phyloP scores from a whole-genome alignment of 495 filamentous ascomycete species.

The Neurospora sp. region DNA sequence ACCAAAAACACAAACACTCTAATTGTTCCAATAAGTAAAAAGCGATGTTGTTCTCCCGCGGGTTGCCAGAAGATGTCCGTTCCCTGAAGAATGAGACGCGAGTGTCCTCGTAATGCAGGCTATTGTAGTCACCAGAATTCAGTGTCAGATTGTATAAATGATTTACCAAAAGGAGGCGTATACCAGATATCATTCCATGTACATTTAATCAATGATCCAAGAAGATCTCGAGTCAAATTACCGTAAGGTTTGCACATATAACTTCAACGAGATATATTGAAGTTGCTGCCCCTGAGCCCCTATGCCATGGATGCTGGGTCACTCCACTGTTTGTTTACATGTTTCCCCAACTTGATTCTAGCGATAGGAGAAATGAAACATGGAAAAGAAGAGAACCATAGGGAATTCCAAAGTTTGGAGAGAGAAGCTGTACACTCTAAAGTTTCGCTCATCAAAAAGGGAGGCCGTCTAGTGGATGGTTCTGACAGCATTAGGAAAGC shows the following conservation, averaged over 20 bases:
- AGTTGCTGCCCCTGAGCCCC: neutral
- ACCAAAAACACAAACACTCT: neutral
- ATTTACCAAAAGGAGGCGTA: neutral
- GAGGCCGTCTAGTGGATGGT: neutral
- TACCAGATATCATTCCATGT: neutral
- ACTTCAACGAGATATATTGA: neutral
- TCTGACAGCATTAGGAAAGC: neutral
- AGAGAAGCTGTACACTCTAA: neutral
- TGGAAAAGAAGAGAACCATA: neutral
- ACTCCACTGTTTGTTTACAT: neutral
- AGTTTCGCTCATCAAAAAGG: neutral
- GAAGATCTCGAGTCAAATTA: neutral
- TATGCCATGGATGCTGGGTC: neutral
- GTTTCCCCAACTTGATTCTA: neutral
- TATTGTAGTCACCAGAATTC: neutral
- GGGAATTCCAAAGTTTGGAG: neutral
- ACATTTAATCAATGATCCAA: neutral
- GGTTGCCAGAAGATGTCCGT: neutral
- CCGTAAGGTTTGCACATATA: neutral
- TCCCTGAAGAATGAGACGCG: neutral
- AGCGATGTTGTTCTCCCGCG: neutral
- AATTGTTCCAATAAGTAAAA: neutral
- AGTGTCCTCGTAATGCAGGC: neutral
- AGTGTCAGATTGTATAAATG: neutral
- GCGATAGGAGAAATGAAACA: neutral